Percentiles rank a stretch among this genome's conserved stretches.
Conservation (phyloP, 768 basidiomycete species). For the Rhizopogon sp. region DNA sequence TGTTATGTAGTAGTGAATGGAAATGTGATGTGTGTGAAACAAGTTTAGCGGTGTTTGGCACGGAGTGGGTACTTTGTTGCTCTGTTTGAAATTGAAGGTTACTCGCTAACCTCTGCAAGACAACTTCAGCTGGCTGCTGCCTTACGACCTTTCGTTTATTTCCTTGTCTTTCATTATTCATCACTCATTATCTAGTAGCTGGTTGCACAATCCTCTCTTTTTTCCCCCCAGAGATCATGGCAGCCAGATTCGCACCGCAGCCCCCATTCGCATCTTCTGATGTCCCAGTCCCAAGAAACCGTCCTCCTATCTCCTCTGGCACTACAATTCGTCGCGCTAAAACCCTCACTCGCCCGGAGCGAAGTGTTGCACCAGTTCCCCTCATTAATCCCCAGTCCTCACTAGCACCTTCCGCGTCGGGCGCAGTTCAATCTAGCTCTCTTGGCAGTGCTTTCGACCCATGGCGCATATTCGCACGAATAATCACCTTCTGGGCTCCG, state of each 20-base stretch:
- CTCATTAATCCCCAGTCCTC: conserved; percentile 80
- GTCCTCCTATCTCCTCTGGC: conserved; percentile 44
- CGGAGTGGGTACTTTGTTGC: too few species aligned
- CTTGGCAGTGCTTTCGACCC: conserved; percentile 34
- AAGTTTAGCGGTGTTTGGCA: too few species aligned
- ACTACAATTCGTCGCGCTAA: conserved; percentile 82
- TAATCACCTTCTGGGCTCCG: conserved; percentile 92
- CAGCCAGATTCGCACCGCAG: conserved; percentile 14
- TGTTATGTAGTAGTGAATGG: too few species aligned
- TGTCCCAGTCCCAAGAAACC: conserved; percentile 64
- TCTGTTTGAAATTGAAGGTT: conserved; percentile 4
- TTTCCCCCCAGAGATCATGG: conserved; percentile 10
- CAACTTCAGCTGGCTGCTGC: conserved; percentile 13
- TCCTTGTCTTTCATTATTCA: conserved; percentile 9
- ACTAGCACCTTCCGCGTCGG: conserved; percentile 32
- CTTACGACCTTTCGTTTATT: conserved; percentile 13
- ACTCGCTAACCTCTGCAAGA: neutral
- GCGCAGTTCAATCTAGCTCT: conserved; percentile 32
- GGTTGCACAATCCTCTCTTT: conserved; percentile 1
- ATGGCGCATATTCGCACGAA: conserved; percentile 78
- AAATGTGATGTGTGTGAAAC: too few species aligned
- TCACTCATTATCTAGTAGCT: conserved; percentile 4
- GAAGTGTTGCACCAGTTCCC: conserved; percentile 88
- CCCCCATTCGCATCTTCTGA: conserved; percentile 34
- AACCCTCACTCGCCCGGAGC: conserved; percentile 94